Base-by-base conservation (phyloP, 495 filamentous ascomycete species). In the Articulospora tetracladia region DNA sequence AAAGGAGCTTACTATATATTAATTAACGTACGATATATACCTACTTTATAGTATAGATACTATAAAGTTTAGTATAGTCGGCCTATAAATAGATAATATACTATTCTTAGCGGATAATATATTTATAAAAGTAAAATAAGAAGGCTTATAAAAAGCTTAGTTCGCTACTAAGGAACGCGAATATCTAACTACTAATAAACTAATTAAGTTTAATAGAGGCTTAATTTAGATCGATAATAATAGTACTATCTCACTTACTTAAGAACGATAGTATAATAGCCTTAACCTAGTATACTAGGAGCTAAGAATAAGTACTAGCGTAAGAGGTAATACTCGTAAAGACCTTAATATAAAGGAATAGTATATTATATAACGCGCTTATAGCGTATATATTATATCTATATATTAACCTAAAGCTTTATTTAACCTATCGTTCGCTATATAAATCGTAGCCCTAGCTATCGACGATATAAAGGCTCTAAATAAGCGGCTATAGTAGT, bases 401-500 rank as follows among this genome's bases (percentile, higher is more conserved):
- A n/a, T n/a, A n/a, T n/a, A n/a, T n/a, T n/a, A n/a, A n/a, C n/a
- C n/a, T n/a, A n/a, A n/a, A n/a, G 49, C 48, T 27, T 12, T 19
- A 3, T 57, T 32, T 25, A 19, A 55, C 28, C 34, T 61, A 10
- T 58, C 26, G 26, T 49, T 41, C 22, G 49, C 39, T 24, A 27
- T 34, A 6, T 36, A 62, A 36, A 10, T 12, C 15, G 4, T 19
- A 10, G 24, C 57, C 1, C 28, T 24, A 1, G 57, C 26, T 1
- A 3, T 30, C 19, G 24, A 47, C 8, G 30, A 63, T 17, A 39
- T 57, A 8, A 44, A 36, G 19, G 19, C 24, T 17, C 22, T 63
- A n/a, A 63, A 63, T 55, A 59, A 59, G 49, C 54, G 56, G 0
- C 30, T 63, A 1, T 4, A 59, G 20, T 63, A 27, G 56, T 39